Evolutionary conservation across 129 eudicot species (phyloP).

Genomic region (Ambrosia trifida): DNA sequence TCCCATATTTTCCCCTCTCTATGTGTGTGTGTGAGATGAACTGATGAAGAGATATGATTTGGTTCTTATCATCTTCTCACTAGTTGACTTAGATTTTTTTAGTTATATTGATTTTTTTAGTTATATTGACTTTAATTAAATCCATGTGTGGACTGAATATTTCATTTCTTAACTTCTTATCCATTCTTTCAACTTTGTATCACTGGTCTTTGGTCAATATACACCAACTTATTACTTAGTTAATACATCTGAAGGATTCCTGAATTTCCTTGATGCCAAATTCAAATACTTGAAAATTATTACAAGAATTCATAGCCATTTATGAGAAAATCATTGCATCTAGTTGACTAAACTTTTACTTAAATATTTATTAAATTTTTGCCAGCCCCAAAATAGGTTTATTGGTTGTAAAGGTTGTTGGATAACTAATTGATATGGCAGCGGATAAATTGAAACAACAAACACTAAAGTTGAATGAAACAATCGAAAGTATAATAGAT

Average conservation of each 20-base stretch:
- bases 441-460: too few species aligned
- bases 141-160: conserved; percentile 19
- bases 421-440: too few species aligned
- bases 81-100: conserved; percentile 26
- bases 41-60: conserved; percentile 10
- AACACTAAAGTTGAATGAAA: too few species aligned
- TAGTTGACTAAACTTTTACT: too few species aligned
- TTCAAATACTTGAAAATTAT: too few species aligned
- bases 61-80: conserved; percentile 13
- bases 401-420: too few species aligned
- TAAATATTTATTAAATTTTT: too few species aligned
- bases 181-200: neutral
- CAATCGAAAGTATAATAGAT: too few species aligned
- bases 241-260: neutral
- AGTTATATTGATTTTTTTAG: neutral
- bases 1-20: conserved; percentile 15
- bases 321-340: too few species aligned
- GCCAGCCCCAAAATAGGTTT: too few species aligned
- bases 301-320: too few species aligned
- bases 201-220: neutral
- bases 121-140: conserved; percentile 4
- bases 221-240: neutral
- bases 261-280: too few species aligned
- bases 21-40: conserved; percentile 13
- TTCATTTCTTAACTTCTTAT: neutral